These are phyloP conservation scores for Cephalotrichum gorgonifer DNA, from an alignment of 2,329 filamentous ascomycete species.

Conservation along the genomic window DNA sequence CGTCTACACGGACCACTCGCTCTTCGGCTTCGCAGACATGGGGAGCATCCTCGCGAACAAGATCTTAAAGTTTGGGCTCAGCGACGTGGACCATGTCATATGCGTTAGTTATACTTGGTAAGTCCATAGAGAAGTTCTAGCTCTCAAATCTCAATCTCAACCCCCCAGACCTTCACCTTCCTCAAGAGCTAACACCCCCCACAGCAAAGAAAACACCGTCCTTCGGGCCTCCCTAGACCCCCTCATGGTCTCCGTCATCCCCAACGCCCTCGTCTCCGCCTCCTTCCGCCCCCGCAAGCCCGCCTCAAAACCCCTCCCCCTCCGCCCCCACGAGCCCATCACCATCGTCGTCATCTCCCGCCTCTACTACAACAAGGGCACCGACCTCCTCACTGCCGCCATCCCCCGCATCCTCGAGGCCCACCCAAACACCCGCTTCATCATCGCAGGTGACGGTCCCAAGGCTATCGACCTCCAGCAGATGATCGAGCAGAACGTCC, in stretches of 20 bases:
- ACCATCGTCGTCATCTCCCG: conserved; percentile 96
- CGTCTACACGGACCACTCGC: conserved; percentile 93
- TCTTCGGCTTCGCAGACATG: conserved; percentile 95
- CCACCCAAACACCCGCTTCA: conserved; percentile 89
- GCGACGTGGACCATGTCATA: conserved; percentile 95
- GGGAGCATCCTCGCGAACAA: conserved; percentile 96
- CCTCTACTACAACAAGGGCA: conserved; percentile 98
- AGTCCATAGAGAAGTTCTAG: conserved; percentile 17
- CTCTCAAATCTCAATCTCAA: neutral
- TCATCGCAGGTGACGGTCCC: conserved; percentile 90
- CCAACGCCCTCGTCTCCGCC: conserved; percentile 87
- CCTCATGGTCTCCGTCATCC: conserved; percentile 94
- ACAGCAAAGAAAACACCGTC: conserved; percentile 94
- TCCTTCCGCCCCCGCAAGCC: conserved; percentile 68
- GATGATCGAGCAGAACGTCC: conserved; percentile 89
- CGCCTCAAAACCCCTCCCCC: conserved; percentile 36
- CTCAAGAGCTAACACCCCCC: conserved; percentile 9
- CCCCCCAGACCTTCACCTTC: neutral
- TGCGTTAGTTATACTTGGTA: conserved; percentile 98
- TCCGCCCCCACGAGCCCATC: conserved; percentile 72
- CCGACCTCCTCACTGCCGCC: conserved; percentile 89
- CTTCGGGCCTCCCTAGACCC: conserved; percentile 89
- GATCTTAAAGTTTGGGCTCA: conserved; percentile 87
- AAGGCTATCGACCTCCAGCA: conserved; percentile 98
- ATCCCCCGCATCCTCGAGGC: conserved; percentile 85